A percentile compares a stretch with the other conserved stretches of the same genome.
Conservation (phyloP, 345 rosid species). For the Camelina laxa region DNA sequence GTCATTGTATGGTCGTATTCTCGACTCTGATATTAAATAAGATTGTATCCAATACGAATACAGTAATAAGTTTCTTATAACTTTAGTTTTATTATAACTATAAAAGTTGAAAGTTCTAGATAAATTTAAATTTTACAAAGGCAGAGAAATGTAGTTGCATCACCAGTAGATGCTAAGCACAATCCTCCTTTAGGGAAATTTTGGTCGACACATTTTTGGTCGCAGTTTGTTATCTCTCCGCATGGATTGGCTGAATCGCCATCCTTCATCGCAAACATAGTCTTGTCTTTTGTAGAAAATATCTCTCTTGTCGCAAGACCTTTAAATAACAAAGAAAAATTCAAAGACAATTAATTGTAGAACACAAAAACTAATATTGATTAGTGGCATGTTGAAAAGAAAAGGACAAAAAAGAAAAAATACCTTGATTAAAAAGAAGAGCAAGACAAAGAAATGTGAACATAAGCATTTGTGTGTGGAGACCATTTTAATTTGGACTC, state of each 20-base stretch:
- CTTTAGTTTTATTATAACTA: not conserved
- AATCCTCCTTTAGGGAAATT: slow-evolving; percentile 3
- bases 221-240: not conserved
- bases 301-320: slow-evolving; percentile 13
- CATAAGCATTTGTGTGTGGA: not conserved
- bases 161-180: not conserved
- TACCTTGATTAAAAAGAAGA: not conserved
- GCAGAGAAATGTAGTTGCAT: slow-evolving; percentile 1
- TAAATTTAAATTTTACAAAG: not conserved
- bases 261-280: not conserved
- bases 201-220: slow-evolving; percentile 5
- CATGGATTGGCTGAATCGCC: not conserved
- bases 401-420: too few relatives aligned
- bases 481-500: not conserved
- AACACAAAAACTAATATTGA: not conserved
- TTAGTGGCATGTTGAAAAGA: not conserved
- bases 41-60: not conserved
- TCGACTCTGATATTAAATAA: not conserved
- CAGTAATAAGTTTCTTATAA: not conserved
- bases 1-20: not conserved
- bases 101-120: not conserved
- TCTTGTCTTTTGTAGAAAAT: not conserved
- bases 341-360: not conserved
- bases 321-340: not conserved
- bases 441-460: not conserved